Evolutionary conservation across 257 asterid genomes (phyloP).

Genomic region (Solanum okadae): DNA sequence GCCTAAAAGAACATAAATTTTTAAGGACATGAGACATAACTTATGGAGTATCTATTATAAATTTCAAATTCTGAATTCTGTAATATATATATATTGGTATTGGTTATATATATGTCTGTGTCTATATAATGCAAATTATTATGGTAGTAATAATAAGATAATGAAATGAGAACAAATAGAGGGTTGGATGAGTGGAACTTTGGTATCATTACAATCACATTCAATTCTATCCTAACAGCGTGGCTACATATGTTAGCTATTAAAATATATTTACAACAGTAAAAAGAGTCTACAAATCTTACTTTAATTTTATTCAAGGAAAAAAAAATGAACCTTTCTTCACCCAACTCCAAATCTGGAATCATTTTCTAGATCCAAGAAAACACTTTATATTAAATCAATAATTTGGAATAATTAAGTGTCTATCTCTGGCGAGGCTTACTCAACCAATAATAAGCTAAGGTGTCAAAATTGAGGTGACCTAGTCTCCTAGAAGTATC

Average conservation of each 20-base stretch:
- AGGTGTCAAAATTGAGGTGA: not conserved
- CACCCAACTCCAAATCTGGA: not conserved
- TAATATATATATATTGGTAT: not conserved
- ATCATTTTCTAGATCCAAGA: not conserved
- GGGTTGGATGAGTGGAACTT: not conserved
- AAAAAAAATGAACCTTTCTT: not conserved
- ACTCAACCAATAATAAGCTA: not conserved
- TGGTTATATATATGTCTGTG: slow-evolving; percentile 16
- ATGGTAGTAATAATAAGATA: slow-evolving; percentile 8
- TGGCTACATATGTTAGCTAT: not conserved
- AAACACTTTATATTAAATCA: not conserved
- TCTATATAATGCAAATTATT: slow-evolving; percentile 3
- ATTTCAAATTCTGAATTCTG: not conserved
- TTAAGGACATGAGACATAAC: not conserved
- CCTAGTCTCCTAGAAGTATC: not conserved
- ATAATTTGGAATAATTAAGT: not conserved
- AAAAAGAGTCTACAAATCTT: not conserved
- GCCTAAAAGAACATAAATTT: not conserved
- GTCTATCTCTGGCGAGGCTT: not conserved
- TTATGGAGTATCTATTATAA: not conserved
- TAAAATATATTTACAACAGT: not conserved
- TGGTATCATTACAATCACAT: slow-evolving; percentile 12
- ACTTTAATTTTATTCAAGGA: not conserved
- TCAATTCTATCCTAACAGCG: not conserved
- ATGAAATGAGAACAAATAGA: slow-evolving; percentile 11